A percentile compares a stretch with the other conserved stretches of the same genome.
phyloP scores from a whole-genome alignment of 2,329 filamentous ascomycete species.

The Paracorniculantispora psalliotae region DNA sequence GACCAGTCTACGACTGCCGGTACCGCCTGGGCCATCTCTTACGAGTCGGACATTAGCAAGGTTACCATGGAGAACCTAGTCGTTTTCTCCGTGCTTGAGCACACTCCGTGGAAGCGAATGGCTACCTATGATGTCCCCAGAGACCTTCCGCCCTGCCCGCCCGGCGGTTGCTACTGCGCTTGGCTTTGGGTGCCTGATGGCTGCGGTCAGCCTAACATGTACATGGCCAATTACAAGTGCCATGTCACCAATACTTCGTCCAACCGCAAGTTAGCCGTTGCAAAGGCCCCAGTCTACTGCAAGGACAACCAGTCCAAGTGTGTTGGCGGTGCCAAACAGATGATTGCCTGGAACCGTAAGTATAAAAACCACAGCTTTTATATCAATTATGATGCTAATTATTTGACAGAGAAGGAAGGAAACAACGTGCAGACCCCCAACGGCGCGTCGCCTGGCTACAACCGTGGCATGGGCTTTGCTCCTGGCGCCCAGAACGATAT shows the following conservation, averaged over 20 bases:
- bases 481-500: background rate
- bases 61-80: constrained; percentile 48
- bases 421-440: background rate
- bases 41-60: constrained; percentile 39
- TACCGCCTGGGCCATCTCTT: constrained; percentile 47
- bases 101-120: constrained; percentile 24
- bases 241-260: constrained; percentile 37
- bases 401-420: background rate
- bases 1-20: constrained; percentile 39
- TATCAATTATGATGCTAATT: background rate
- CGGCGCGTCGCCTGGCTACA: background rate
- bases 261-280: constrained; percentile 30
- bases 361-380: background rate
- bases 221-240: constrained; percentile 45
- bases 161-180: constrained; percentile 22
- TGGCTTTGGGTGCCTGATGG: constrained; percentile 23
- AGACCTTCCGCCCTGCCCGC: constrained; percentile 21
- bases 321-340: constrained; percentile 42
- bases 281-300: constrained; percentile 37
- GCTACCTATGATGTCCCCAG: constrained; percentile 19
- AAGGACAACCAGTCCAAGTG: constrained; percentile 34
- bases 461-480: background rate
- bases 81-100: constrained; percentile 42
- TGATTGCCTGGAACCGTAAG: constrained; percentile 39
- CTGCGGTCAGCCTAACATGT: constrained; percentile 22